These are phyloP conservation scores for Zasmidium angulare DNA, from an alignment of 2,329 filamentous ascomycete genomes.

Conservation along the genomic window DNA sequence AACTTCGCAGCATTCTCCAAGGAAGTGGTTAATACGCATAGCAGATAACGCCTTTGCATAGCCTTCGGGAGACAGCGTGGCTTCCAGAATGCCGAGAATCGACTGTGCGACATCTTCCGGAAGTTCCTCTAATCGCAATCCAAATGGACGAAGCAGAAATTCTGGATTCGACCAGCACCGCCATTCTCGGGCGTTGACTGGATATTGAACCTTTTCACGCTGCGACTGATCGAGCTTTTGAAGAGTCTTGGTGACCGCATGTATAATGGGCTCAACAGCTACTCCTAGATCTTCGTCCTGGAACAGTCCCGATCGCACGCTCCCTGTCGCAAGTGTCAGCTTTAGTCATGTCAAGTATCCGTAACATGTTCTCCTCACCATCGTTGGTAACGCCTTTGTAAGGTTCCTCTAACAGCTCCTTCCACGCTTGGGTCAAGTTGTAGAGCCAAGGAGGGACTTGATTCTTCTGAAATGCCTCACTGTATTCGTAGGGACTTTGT, in stretches of 20 bases:
- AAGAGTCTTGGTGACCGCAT: conserved; percentile 50
- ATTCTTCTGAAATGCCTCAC: conserved; percentile 32
- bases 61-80: conserved; percentile 66
- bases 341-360: not conserved
- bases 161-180: conserved; percentile 72
- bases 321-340: conserved; percentile 22
- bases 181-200: conserved; percentile 71
- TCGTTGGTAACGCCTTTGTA: conserved; percentile 70
- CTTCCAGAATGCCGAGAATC: conserved; percentile 57
- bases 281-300: conserved; percentile 62
- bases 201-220: conserved; percentile 52
- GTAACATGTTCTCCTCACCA: conserved; percentile 44
- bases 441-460: conserved; percentile 31
- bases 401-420: conserved; percentile 54
- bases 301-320: conserved; percentile 24
- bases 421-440: conserved; percentile 24
- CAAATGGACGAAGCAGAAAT: conserved; percentile 67
- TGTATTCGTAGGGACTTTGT: conserved; percentile 63
- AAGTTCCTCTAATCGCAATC: conserved; percentile 68
- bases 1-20: conserved; percentile 65
- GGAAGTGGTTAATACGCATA: conserved; percentile 74
- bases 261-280: conserved; percentile 58
- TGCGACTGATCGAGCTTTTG: conserved; percentile 51
- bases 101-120: conserved; percentile 45
- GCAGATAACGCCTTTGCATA: conserved; percentile 68